Percentiles rank a stretch among this genome's conserved stretches.
These are phyloP conservation scores for Yarrowia phangngaensis DNA, from an alignment of 805 yeast genomes.

Conservation along the genomic window DNA sequence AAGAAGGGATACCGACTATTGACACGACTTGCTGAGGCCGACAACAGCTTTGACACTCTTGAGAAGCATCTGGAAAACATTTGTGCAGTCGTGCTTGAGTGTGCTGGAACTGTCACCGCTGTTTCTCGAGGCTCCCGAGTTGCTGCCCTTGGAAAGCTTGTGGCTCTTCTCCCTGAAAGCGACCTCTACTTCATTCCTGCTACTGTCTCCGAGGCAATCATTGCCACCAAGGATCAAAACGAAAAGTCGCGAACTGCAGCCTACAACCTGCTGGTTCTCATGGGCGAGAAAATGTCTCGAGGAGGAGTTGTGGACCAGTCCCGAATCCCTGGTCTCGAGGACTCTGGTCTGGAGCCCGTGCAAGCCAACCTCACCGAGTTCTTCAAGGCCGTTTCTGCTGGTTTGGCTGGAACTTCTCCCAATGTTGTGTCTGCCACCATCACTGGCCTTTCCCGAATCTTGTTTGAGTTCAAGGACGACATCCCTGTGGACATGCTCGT, in stretches of 20 bases:
- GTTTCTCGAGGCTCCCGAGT: slow-evolving; percentile 82
- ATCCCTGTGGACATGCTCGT: slow-evolving; percentile 57
- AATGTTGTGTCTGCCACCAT: slow-evolving; percentile 97
- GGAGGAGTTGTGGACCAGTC: slow-evolving; percentile 63
- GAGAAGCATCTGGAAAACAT: slow-evolving; percentile 53
- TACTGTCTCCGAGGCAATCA: slow-evolving; percentile 78
- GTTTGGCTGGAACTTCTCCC: slow-evolving; percentile 87
- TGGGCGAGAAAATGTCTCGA: slow-evolving; percentile 72
- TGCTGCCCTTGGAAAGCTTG: slow-evolving; percentile 57
- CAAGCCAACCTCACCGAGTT: slow-evolving; percentile 72
- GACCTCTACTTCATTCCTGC: slow-evolving; percentile 77
- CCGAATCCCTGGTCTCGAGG: slow-evolving; percentile 62
- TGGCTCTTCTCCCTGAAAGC: slow-evolving; percentile 58
- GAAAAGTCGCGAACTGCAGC: slow-evolving; percentile 86
- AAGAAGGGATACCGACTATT: slow-evolving; percentile 78
- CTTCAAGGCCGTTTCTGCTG: slow-evolving; percentile 92
- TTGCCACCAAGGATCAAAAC: slow-evolving; percentile 86
- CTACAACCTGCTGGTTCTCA: slow-evolving; percentile 65
- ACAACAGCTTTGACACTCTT: slow-evolving; percentile 56
- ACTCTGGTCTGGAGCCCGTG: slow-evolving; percentile 53
- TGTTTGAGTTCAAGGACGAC: slow-evolving; percentile 75
- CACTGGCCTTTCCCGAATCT: slow-evolving; percentile 80
- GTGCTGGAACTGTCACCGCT: slow-evolving; percentile 47
- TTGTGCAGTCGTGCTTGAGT: slow-evolving; percentile 53
- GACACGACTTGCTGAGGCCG: slow-evolving; percentile 64